Evolutionary conservation across 768 basidiomycete species (phyloP).

Genomic region (Agaricus bisporus): DNA sequence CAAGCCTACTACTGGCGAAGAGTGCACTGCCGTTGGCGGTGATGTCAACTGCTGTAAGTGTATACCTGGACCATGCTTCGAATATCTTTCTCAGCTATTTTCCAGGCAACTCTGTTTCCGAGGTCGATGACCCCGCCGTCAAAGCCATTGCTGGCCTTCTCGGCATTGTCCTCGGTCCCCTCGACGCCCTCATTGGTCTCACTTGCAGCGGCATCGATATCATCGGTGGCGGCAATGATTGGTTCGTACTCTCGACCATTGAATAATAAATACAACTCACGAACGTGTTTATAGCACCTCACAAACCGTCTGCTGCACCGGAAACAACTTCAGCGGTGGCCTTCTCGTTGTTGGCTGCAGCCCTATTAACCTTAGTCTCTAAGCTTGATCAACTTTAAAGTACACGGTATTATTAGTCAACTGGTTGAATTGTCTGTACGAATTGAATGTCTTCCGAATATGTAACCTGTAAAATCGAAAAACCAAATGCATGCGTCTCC

Average conservation of each 20-base stretch:
- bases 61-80: background rate
- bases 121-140: background rate
- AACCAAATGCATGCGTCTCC: no score
- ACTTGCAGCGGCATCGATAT: slow-evolving; percentile 4
- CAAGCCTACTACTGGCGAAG: slow-evolving; percentile 6
- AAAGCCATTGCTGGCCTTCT: slow-evolving; percentile 11
- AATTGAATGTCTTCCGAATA: no score
- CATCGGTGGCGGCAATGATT: slow-evolving; percentile 17
- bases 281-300: slow-evolving; percentile 11
- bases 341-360: slow-evolving; percentile 23
- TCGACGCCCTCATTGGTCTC: slow-evolving; percentile 2
- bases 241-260: slow-evolving; percentile 12
- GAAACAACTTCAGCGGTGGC: slow-evolving; percentile 20
- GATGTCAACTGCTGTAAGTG: slow-evolving; percentile 19
- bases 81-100: background rate
- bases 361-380: slow-evolving; percentile 19
- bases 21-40: slow-evolving; percentile 21
- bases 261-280: background rate
- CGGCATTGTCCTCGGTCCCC: background rate
- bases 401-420: no score
- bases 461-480: no score
- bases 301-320: slow-evolving; percentile 25
- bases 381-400: background rate
- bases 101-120: slow-evolving; percentile 14
- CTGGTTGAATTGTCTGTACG: no score